Base-by-base conservation (phyloP, 169 alveolate species). In the Cryptosporidium ubiquitum region DNA sequence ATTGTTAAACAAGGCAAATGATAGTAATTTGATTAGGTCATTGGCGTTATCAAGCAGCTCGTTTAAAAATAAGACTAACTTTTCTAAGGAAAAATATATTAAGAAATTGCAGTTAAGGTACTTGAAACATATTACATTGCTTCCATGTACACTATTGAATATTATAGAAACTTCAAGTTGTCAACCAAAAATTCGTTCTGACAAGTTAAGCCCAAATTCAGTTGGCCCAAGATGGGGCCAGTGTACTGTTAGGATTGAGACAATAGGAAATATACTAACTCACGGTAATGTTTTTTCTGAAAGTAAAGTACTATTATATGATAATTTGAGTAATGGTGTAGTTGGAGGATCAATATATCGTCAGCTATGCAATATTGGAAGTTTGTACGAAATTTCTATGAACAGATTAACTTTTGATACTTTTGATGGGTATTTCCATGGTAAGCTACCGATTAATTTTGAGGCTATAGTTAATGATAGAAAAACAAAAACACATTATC, bases 201-300 rank as follows among this genome's bases (percentile, higher is more conserved):
- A 79, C 39, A 79, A 79, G 61, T 16, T 60, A 33, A 64, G 73
- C 33, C 89, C 89, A 14, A 79, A 79, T 64, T 61, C 75, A 20
- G 79, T 79, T 39, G 89, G 89, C 0, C 89, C 89, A n/a, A 79
- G 89, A 64, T 79, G 89, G 89, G 75, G 89, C 29, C 89, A 79
- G 33, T 61, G 75, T 44, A 79, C 89, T 10, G 89, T 61, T 42
- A 79, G 89, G 61, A 79, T 79, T 26, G 89, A 79, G 35, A 79
- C 74, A n/a, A 58, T 79, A 23, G 89, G 89, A 6, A 79, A 79
- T 64, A 60, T 79, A n/a, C n/a, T 79, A 29, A 79, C 89, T 20
- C 89, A 79, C 23, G 75, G 89, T 39, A 60, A 79, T 35, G 29
- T 79, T 42, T 29, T 39, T 16, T 79, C 55, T 10, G 75, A 26